These are phyloP conservation scores for Rhizopus microsporus DNA, from an alignment of 371 early-diverging fungal species.

Conservation along the genomic window DNA sequence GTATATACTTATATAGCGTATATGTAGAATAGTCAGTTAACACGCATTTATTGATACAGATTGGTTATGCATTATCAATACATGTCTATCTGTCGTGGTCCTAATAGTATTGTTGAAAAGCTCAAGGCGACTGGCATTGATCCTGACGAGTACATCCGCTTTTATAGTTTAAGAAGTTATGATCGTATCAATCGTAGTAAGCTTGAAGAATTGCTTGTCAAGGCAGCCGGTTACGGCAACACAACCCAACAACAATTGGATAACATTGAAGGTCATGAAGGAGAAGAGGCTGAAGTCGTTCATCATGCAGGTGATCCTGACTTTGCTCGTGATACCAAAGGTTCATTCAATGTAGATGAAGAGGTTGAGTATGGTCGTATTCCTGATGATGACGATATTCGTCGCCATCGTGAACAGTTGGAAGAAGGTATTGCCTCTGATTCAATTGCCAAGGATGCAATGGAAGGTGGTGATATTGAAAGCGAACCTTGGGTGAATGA, in stretches of 20 bases:
- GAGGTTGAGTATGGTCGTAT: constrained; percentile 40
- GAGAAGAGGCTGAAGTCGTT: constrained; percentile 24
- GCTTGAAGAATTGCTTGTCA: constrained; percentile 36
- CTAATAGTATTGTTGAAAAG: constrained; percentile 58
- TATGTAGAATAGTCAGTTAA: background rate
- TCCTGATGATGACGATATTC: constrained; percentile 17
- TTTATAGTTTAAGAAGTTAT: constrained; percentile 72
- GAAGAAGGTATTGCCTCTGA: constrained; percentile 33
- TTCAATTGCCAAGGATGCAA: constrained; percentile 39
- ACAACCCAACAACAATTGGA: constrained; percentile 23
- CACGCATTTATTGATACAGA: constrained; percentile 15
- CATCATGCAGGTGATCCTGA: constrained; percentile 37
- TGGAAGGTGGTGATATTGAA: constrained; percentile 37
- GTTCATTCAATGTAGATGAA: constrained; percentile 28
- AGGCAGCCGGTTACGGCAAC: constrained; percentile 36
- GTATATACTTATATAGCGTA: constrained; percentile 18
- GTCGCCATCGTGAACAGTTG: constrained; percentile 14
- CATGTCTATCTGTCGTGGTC: constrained; percentile 72
- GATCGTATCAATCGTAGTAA: constrained; percentile 55
- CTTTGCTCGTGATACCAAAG: constrained; percentile 33
- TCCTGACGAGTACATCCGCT: constrained; percentile 67
- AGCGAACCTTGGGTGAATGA: constrained; percentile 41
- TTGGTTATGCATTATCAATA: constrained; percentile 80
- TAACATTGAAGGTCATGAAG: constrained; percentile 17
- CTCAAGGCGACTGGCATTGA: constrained; percentile 61